Evolutionary conservation across 1,284 basidiomycete species (phyloP).

Genomic region (Sporisorium scitamineum): DNA sequence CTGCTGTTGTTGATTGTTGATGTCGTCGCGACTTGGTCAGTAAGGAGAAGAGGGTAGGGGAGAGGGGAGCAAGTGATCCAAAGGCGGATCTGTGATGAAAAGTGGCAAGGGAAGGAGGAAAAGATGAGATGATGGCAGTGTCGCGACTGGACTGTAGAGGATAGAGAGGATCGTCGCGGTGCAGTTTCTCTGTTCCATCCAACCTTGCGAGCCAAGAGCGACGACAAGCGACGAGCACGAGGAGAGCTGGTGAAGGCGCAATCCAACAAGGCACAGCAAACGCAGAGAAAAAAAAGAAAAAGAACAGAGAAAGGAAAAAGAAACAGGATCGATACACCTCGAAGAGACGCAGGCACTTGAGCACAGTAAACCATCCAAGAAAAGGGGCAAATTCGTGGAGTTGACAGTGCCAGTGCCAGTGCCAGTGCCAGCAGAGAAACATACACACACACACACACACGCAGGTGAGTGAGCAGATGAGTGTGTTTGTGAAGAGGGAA

Average conservation of each 20-base stretch:
- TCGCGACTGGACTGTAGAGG: not conserved
- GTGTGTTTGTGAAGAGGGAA: too few relatives aligned
- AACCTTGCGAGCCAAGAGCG: not conserved
- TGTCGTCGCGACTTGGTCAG: constrained; percentile 1
- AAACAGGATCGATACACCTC: not conserved
- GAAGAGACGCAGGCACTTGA: not conserved
- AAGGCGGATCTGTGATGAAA: constrained; percentile 12
- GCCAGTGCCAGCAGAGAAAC: not conserved
- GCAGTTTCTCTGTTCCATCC: not conserved
- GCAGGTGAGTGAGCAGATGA: not conserved
- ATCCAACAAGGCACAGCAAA: not conserved
- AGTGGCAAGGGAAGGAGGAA: constrained; percentile 6
- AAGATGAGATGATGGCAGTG: constrained; percentile 7
- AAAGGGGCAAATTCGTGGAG: constrained; percentile 1
- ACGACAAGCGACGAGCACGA: constrained; percentile 1
- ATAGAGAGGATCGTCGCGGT: constrained; percentile 19
- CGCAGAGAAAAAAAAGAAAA: not conserved
- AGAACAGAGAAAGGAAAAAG: not conserved
- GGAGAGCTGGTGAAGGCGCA: not conserved
- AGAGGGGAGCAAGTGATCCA: not conserved
- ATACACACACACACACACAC: too few relatives aligned
- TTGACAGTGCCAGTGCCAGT: not conserved
- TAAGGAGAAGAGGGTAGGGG: constrained; percentile 6
- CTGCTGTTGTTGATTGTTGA: constrained; percentile 3
- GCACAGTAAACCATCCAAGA: not conserved